phyloP scores from a whole-genome alignment of 345 rosid genomes.

The Litchi chinensis region DNA sequence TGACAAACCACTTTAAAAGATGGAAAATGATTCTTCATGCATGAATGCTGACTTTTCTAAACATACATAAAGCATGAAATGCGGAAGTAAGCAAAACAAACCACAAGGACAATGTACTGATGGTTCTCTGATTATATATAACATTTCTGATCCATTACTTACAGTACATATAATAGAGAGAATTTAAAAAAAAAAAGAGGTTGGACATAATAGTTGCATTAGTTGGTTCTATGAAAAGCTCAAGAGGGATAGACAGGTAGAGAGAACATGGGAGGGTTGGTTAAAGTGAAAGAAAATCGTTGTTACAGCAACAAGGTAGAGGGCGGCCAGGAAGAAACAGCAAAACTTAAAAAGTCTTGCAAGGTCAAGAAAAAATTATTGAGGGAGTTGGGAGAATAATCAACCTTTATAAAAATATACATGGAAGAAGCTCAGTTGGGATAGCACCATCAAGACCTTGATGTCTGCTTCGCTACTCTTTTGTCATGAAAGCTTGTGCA shows the following conservation, averaged over 20 bases:
- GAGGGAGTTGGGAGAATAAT: not conserved
- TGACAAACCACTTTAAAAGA: too few species aligned
- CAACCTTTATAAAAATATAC: not conserved
- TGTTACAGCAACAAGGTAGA: not conserved
- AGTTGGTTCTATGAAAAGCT: not conserved
- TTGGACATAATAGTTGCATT: not conserved
- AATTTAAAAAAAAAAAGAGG: too few species aligned
- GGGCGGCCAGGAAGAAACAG: not conserved
- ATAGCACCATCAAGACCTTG: conserved; percentile 40
- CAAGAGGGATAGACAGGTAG: conserved; percentile 15
- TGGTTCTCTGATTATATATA: too few species aligned
- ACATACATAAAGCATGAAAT: not conserved
- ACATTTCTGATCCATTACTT: not conserved
- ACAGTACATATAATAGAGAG: not conserved
- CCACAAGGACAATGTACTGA: not conserved
- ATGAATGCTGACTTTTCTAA: too few species aligned
- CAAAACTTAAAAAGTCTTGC: conserved; percentile 48
- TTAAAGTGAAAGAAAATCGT: not conserved
- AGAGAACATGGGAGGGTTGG: not conserved
- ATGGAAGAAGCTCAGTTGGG: conserved; percentile 55
- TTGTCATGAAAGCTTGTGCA: not conserved
- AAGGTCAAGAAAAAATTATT: conserved; percentile 63
- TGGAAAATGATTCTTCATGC: too few species aligned
- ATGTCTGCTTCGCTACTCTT: not conserved
- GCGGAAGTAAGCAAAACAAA: not conserved